Percentiles rank a stretch among this genome's conserved stretches.
Evolutionary conservation across 257 asterid genomes (phyloP).

Genomic region (Nicotiana paniculata): DNA sequence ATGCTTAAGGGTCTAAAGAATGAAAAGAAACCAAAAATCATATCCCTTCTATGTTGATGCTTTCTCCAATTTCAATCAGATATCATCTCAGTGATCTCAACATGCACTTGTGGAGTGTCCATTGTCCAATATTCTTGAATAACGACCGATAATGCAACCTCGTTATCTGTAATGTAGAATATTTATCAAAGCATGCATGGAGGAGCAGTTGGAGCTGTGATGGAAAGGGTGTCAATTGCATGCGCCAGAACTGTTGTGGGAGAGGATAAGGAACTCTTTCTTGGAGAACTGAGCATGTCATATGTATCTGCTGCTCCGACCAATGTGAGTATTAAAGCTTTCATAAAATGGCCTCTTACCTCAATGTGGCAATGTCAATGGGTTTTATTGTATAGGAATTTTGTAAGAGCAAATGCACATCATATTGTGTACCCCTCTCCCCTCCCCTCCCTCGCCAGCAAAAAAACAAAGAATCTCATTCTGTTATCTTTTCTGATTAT

Average conservation of each 20-base stretch:
- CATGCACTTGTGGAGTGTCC: neutral
- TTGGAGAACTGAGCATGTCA: slow-evolving; percentile 69
- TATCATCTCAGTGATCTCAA: neutral
- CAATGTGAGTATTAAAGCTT: slow-evolving; percentile 31
- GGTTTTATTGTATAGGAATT: neutral
- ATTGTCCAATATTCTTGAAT: neutral
- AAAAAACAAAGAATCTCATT: neutral
- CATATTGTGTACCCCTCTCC: neutral
- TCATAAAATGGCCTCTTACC: neutral
- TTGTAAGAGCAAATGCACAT: neutral
- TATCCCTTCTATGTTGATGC: neutral
- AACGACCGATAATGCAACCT: neutral
- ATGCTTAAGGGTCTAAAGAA: neutral
- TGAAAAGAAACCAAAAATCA: neutral
- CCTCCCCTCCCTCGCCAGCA: neutral
- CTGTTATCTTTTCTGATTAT: neutral
- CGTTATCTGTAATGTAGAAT: slow-evolving; percentile 34
- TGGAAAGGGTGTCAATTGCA: slow-evolving; percentile 61
- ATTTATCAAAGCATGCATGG: slow-evolving; percentile 74
- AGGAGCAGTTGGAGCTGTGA: slow-evolving; percentile 74
- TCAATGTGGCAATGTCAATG: neutral
- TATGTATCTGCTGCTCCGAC: slow-evolving; percentile 71
- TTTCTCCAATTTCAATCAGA: neutral
- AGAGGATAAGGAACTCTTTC: slow-evolving; percentile 62
- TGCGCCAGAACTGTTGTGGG: slow-evolving; percentile 85